Base-by-base conservation (phyloP, 164 flowering plant genomes). In the Vitis riparia region DNA sequence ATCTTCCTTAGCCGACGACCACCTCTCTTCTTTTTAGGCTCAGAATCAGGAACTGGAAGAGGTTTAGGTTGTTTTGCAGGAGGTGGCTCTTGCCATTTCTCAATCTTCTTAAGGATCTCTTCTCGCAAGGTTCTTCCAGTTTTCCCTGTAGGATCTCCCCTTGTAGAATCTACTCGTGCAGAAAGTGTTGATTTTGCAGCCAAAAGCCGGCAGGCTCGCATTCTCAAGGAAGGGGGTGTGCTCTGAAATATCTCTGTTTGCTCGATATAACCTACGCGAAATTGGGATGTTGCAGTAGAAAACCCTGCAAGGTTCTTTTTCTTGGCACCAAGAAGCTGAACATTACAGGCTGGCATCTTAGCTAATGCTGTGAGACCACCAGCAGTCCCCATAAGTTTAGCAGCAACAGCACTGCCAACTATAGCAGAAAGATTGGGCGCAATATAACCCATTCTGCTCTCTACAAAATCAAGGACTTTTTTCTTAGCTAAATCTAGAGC, bases 331-430 rank as follows among this genome's bases (percentile, higher is more conserved):
- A 95, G 96, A 80, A 91, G 90, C 81, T 93, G 99, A 72, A 95
- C 96, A 78, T 95, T 93, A 77, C 99, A 94, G 63, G 99, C 97
- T 32, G 99, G 99, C 94, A 92, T 94, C 87, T 92, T 93, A 10
- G 98, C 96, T 62, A 94, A 71, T 17, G 97, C 77, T 8, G 88
- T 76, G 19, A 94, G 84, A 51, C 99, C 99, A 70, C 99, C 97
- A 71, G 99, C 99, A 53, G 97, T 92, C n/a, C 97, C 98, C 95
- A 92, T 92, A 19, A 94, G 85, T 75, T 94, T 94, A 17, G 99
- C 99, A 8, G 98, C 99, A 82, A 94, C 99, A 59, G 97, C 97
- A 86, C 91, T 94, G 44, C 99, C 99, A 80, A 90, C 97, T 57
- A 94, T 88, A 58, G 95, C 88, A 73, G 99, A 94, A 67, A 94